These are phyloP conservation scores for Endocarpon pusillum DNA, from an alignment of 495 filamentous ascomycete genomes.

Conservation along the genomic window DNA sequence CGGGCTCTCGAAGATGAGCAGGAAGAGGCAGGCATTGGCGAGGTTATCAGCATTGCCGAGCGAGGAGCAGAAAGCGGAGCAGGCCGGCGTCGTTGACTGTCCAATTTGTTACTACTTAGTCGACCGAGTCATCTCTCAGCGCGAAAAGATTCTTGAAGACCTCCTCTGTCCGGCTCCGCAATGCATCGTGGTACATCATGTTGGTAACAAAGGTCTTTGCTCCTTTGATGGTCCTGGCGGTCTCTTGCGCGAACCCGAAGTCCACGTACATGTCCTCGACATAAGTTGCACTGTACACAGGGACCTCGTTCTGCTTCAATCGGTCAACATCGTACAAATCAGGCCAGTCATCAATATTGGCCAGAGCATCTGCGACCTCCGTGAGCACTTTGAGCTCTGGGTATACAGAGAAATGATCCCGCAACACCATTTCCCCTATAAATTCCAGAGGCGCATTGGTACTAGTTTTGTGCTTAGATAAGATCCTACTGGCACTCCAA, in stretches of 20 bases:
- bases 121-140: conserved; percentile 53
- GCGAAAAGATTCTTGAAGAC: conserved; percentile 53
- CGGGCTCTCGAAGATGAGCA: conserved; percentile 87
- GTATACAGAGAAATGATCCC: conserved; percentile 27
- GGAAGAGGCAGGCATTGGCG: conserved; percentile 85
- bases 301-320: conserved; percentile 62
- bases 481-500: conserved; percentile 44
- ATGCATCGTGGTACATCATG: conserved; percentile 66
- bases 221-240: conserved; percentile 56
- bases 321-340: conserved; percentile 57
- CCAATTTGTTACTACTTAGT: too few species aligned
- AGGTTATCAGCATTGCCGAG: conserved; percentile 78
- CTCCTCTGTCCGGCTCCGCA: conserved; percentile 55
- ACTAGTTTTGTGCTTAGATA: not conserved
- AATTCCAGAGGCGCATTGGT: not conserved
- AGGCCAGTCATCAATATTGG: conserved; percentile 49
- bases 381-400: conserved; percentile 48
- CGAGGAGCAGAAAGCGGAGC: conserved; percentile 36
- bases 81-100: conserved; percentile 38
- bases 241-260: conserved; percentile 50
- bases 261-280: conserved; percentile 93
- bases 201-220: conserved; percentile 76
- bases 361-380: conserved; percentile 52
- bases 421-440: not conserved
- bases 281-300: conserved; percentile 75